Evolutionary conservation across 1,284 basidiomycete species (phyloP), one percentile per base, ranked within the genome.

Genomic region (Naganishia albida): DNA sequence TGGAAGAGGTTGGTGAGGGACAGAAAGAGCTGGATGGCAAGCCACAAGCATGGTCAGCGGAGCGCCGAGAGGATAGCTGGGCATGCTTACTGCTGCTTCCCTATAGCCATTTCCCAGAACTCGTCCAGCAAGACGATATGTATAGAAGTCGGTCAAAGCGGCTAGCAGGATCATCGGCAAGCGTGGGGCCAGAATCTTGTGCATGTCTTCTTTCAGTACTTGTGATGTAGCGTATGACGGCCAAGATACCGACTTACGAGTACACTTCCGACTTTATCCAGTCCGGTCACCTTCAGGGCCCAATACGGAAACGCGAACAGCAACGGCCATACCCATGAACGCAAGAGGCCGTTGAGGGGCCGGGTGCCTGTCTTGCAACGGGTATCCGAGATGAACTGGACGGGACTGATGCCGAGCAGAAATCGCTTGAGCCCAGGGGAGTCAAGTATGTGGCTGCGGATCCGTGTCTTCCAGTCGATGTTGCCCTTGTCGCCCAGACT

Each of bases 1-100:
- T 95, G 85, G 80, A 97, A 99, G 71, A 95, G 85, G 0, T 91
- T 95, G 0, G 88, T 85, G 46, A 93, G 75, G 10, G 92, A 95
- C 40, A 95, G 79, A 65, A 94, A 82, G 23, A 89, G 80, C 93
- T 96, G 72, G 44, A 23, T 54, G 18, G 38, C n/a, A 59, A 20
- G 30, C 51, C 26, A 4, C n/a, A 16, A 26, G 60, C 25, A 42
- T 49, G 23, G 28, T 42, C 44, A 26, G 62, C 20, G 16, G 28
- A 20, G 34, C 2, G 16, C 53, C 16, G 64, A 64, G 57, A 23
- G 26, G 26, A 34, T 34, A 34, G 34, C 34, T 10, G 34, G 4
- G 34, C 4, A 20, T 10, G 83, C 88, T 73, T 73, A 93, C 93
- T 30, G 87, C 85, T 20, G 84, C 82, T 10, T 83, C 78, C 0